Base-by-base conservation (phyloP, 2,329 filamentous ascomycete species). In the Calonectria hongkongensis region DNA sequence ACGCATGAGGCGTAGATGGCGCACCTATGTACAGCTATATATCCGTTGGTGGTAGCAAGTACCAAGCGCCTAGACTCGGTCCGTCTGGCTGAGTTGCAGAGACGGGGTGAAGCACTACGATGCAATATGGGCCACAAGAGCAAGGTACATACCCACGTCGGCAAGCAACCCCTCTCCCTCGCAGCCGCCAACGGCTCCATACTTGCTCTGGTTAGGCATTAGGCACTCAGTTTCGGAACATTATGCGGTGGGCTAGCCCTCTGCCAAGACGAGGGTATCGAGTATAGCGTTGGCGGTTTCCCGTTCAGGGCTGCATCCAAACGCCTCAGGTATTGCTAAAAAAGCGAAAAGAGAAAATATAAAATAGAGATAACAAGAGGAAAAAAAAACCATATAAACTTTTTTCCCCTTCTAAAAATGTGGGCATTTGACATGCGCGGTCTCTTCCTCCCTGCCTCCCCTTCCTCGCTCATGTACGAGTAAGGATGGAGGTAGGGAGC, bases 191-290 rank as follows among this genome's bases (percentile, higher is more conserved):
- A 66, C 48, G 51, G 51, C 51, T 62, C 51, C 62, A 71, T 66
- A 47, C 60, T 75, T 36, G 58, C 74, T 78, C 66, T 74, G 67
- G 72, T 43, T 72, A 70, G 50, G 36, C 51, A 62, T 70, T 65
- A 75, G 58, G 77, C 74, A 78, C 69, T 78, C 72, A 45, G 71
- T 70, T 75, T 79, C 73, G 75, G 77, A 78, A 76, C 50, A 79
- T 79, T 79, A 78, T 72, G 75, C 65, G 72, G 72, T 79, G 75
- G 74, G 73, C 70, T 72, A 73, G 74, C 63, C 45, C 72, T 65
- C 71, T 72, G 76, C 65, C 63, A 79, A 78, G 69, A 47, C 62
- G 43, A 71, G 66, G 27, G 65, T 71, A 72, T 78, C 64, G 70
- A 73, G 62, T 69, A 73, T 64, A 69, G 70, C 58, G 70, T 67